These are phyloP conservation scores for Pleurotus giganteus DNA, from an alignment of 768 basidiomycete genomes.

Conservation along the genomic window DNA sequence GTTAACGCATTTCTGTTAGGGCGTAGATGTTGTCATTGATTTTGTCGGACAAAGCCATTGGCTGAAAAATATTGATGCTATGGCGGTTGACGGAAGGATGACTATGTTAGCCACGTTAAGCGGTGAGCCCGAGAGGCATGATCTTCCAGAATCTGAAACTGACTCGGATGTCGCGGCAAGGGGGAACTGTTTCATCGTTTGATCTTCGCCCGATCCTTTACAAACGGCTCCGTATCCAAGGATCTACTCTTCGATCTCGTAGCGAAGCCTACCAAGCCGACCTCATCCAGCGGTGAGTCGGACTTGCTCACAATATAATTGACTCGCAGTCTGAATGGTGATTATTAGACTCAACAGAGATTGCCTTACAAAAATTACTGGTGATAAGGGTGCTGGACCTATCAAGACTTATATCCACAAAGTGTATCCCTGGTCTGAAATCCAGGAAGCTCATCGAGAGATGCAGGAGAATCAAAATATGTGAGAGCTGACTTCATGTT, in stretches of 20 bases:
- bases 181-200: constrained; percentile 46
- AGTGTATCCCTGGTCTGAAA: constrained; percentile 78
- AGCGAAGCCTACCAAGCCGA: constrained; percentile 74
- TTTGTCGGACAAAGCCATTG: constrained; percentile 79
- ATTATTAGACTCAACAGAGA: constrained; percentile 50
- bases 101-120: constrained; percentile 63
- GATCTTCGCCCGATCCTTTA: constrained; percentile 68
- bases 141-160: background rate
- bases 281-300: constrained; percentile 54
- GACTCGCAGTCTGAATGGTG: background rate
- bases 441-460: constrained; percentile 77
- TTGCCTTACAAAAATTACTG: constrained; percentile 58
- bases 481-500: constrained; percentile 19
- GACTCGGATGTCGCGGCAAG: constrained; percentile 30
- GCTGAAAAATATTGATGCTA: constrained; percentile 64
- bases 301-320: background rate
- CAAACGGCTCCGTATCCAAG: constrained; percentile 87
- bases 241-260: constrained; percentile 81
- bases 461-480: constrained; percentile 72
- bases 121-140: constrained; percentile 38
- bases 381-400: constrained; percentile 50
- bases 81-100: constrained; percentile 77
- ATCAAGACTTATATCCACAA: constrained; percentile 79
- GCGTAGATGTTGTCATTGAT: constrained; percentile 84
- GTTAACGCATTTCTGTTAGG: constrained; percentile 41